These are phyloP conservation scores for Begonia fuchsioides DNA, from an alignment of 306 rosid genomes.

Conservation along the genomic window DNA sequence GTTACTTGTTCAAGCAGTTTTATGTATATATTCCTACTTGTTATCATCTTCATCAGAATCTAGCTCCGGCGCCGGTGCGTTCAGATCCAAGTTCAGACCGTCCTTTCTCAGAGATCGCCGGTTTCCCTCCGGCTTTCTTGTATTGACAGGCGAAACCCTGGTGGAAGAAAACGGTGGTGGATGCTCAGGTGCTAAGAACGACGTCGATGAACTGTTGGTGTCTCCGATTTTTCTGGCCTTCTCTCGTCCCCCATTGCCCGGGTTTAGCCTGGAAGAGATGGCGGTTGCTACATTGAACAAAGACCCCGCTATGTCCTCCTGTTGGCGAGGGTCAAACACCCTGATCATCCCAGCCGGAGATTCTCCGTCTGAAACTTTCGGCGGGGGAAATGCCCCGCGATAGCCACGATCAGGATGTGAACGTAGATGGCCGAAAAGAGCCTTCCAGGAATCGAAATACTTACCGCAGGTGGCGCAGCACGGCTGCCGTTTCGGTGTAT, in stretches of 20 bases:
- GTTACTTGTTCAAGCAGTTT: too few relatives aligned
- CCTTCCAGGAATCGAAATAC: constrained; percentile 18
- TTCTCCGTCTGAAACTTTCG: neutral
- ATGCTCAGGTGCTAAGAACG: neutral
- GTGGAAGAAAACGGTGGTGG: neutral
- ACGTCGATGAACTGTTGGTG: neutral
- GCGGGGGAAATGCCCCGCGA: constrained; percentile 20
- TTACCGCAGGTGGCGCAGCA: constrained; percentile 12
- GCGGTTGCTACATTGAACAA: constrained; percentile 1
- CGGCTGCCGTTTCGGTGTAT: constrained; percentile 1
- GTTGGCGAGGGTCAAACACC: neutral
- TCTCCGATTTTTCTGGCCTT: too few relatives aligned
- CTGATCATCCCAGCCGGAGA: neutral
- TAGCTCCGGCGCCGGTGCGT: constrained; percentile 5
- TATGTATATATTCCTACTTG: too few relatives aligned
- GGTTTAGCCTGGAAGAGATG: neutral
- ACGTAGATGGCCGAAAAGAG: constrained; percentile 20
- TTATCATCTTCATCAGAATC: constrained; percentile 1
- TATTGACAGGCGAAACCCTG: constrained; percentile 5
- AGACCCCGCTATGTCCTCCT: neutral
- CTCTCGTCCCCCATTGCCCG: neutral
- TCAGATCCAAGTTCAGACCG: constrained; percentile 11
- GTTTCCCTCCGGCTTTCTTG: constrained; percentile 1
- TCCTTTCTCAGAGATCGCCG: neutral
- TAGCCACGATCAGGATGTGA: constrained; percentile 17